phyloP scores from a whole-genome alignment of 768 basidiomycete species.

The Mrakia blollopis region DNA sequence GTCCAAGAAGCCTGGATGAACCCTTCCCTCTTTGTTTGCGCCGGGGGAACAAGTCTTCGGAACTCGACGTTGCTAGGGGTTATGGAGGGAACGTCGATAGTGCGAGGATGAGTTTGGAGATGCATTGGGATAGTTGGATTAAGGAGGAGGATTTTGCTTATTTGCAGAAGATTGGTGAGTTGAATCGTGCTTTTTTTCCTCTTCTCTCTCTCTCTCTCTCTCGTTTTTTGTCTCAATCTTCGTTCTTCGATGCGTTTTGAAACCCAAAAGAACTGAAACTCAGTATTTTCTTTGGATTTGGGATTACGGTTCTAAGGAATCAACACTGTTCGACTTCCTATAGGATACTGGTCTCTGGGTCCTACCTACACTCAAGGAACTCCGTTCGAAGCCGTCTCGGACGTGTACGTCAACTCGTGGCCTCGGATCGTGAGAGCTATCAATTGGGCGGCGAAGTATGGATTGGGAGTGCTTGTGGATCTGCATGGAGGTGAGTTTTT shows the following conservation, averaged over 20 bases:
- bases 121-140: conserved; percentile 77
- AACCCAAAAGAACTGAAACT: too few species aligned
- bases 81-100: conserved; percentile 4
- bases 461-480: conserved; percentile 62
- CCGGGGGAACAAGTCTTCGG: conserved; percentile 44
- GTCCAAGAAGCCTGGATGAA: conserved; percentile 73
- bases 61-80: conserved; percentile 19
- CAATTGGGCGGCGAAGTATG: conserved; percentile 59
- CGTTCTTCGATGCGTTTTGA: neutral
- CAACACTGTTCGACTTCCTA: conserved; percentile 61
- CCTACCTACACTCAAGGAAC: conserved; percentile 70
- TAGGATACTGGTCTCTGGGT: conserved; percentile 71
- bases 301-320: conserved; percentile 48
- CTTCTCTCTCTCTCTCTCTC: neutral
- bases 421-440: conserved; percentile 51
- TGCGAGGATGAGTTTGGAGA: conserved; percentile 50
- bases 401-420: conserved; percentile 63
- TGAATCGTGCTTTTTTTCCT: neutral
- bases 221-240: neutral
- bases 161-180: conserved; percentile 43
- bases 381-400: conserved; percentile 57
- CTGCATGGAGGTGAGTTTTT: conserved; percentile 13
- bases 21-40: conserved; percentile 58
- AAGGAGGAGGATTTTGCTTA: conserved; percentile 72
- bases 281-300: too few species aligned